phyloP scores from a whole-genome alignment of 73 alveolate genomes.

The Paramecium caudatum region DNA sequence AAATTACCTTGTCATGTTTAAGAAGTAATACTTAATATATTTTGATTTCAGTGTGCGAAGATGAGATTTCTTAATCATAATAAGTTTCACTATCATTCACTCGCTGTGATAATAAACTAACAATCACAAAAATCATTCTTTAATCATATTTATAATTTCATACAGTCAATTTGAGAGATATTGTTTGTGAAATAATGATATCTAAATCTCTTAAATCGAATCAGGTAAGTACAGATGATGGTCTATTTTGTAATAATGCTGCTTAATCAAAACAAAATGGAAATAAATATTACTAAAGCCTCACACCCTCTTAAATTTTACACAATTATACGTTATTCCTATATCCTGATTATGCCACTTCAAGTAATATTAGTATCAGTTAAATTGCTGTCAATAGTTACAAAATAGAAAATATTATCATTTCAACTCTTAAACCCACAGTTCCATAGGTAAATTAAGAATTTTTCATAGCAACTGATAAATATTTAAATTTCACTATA shows the following conservation, averaged over 20 bases:
- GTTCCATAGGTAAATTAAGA: neutral
- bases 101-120: neutral
- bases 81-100: neutral
- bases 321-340: neutral
- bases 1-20: neutral
- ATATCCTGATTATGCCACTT: slow-evolving; percentile 19
- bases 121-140: neutral
- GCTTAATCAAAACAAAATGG: neutral
- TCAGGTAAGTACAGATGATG: neutral
- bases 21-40: neutral
- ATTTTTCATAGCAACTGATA: slow-evolving; percentile 8
- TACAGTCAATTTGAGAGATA: neutral
- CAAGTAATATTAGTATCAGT: neutral
- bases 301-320: too few relatives aligned
- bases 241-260: too few relatives aligned
- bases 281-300: neutral
- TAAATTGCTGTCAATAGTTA: neutral
- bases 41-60: neutral
- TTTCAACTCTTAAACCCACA: neutral
- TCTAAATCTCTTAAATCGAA: neutral
- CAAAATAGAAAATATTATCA: neutral
- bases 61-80: neutral
- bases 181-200: neutral
- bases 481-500: neutral
- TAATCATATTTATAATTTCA: neutral